Evolutionary conservation across 495 filamentous ascomycete species (phyloP).

Genomic region (Evansstolkia leycettana): DNA sequence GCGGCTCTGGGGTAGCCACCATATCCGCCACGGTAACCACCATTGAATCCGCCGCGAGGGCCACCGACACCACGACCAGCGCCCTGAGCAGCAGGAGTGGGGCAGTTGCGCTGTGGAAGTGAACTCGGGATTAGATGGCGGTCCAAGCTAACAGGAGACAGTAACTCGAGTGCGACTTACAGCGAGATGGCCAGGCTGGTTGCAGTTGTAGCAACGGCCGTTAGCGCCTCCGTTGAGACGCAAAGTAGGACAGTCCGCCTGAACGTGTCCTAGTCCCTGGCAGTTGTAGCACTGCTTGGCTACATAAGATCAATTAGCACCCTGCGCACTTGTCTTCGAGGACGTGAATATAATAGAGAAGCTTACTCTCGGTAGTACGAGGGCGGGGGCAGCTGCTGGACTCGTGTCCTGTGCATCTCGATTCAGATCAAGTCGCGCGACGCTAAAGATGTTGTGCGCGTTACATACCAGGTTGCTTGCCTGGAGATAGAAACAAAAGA

Average conservation of each 20-base stretch:
- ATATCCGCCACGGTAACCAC: slow-evolving; percentile 59
- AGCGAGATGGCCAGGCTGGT: slow-evolving; percentile 80
- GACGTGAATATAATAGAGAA: no score
- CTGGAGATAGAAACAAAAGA: slow-evolving; percentile 20
- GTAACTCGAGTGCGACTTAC: slow-evolving; percentile 26
- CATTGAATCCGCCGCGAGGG: slow-evolving; percentile 58
- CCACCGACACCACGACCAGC: slow-evolving; percentile 53
- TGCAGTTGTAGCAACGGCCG: slow-evolving; percentile 93
- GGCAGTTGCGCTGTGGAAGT: slow-evolving; percentile 61
- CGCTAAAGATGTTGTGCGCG: slow-evolving; percentile 7
- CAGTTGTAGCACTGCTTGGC: slow-evolving; percentile 99
- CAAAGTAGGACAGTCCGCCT: slow-evolving; percentile 96
- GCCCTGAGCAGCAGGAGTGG: slow-evolving; percentile 48
- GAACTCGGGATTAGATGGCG: slow-evolving; percentile 1
- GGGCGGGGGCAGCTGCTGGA: slow-evolving; percentile 94
- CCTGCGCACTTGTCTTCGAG: no score
- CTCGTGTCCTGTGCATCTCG: slow-evolving; percentile 65
- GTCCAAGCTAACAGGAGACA: neutral
- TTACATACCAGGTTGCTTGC: slow-evolving; percentile 71
- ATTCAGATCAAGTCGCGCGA: slow-evolving; percentile 20
- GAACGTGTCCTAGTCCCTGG: slow-evolving; percentile 95
- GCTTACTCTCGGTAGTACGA: slow-evolving; percentile 81
- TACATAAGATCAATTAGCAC: slow-evolving; percentile 12
- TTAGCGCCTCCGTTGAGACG: slow-evolving; percentile 73
- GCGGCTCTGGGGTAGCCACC: slow-evolving; percentile 60